Conservation (phyloP, 1,139 yeast species). For the Wickerhamiella infanticola region DNA sequence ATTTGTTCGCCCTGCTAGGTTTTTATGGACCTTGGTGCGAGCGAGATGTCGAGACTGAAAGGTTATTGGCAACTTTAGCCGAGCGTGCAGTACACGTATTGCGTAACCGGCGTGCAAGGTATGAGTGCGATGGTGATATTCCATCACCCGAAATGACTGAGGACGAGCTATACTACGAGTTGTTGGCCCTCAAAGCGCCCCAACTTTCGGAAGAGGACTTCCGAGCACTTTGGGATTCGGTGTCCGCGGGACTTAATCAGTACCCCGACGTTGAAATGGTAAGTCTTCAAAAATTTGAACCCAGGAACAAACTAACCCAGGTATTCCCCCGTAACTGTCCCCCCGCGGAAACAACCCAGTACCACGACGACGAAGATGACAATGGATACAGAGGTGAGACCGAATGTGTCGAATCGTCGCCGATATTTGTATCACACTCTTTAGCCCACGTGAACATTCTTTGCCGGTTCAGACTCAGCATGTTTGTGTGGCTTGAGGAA, state of each 20-base stretch:
- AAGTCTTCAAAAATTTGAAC: slow-evolving; percentile 43
- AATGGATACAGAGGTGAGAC: background rate
- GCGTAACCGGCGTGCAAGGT: slow-evolving; percentile 47
- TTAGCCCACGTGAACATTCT: slow-evolving; percentile 4
- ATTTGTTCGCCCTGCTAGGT: slow-evolving; percentile 43
- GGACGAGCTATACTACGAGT: slow-evolving; percentile 17
- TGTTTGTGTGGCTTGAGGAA: slow-evolving; percentile 5
- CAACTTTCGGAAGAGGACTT: slow-evolving; percentile 57
- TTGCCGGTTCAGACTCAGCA: slow-evolving; percentile 7
- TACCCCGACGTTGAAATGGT: slow-evolving; percentile 76
- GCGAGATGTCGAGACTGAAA: slow-evolving; percentile 63
- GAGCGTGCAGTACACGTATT: slow-evolving; percentile 52
- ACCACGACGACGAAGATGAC: background rate
- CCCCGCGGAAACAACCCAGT: too few species aligned
- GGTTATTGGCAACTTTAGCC: slow-evolving; percentile 50
- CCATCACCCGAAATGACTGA: slow-evolving; percentile 23
- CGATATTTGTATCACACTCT: slow-evolving; percentile 9
- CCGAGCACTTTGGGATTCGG: slow-evolving; percentile 64
- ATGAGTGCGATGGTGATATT: background rate
- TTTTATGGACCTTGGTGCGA: slow-evolving; percentile 52
- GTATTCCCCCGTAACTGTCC: background rate
- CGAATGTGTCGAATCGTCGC: background rate
- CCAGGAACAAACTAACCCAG: slow-evolving; percentile 4
- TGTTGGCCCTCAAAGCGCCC: slow-evolving; percentile 19
- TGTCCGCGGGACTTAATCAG: slow-evolving; percentile 48